These are phyloP conservation scores for Cercospora nicotianae DNA, from an alignment of 2,329 filamentous ascomycete genomes.

Conservation along the genomic window DNA sequence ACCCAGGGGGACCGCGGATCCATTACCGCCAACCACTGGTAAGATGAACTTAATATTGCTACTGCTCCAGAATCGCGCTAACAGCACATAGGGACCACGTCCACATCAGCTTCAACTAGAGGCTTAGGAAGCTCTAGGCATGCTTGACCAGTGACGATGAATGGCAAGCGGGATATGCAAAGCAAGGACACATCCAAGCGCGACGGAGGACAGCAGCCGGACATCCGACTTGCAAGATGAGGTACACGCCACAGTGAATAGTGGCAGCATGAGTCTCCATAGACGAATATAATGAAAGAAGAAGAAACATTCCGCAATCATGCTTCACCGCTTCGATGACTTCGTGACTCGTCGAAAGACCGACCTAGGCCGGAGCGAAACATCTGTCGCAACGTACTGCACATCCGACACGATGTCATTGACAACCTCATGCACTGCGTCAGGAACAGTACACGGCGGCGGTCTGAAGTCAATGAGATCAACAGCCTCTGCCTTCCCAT, in stretches of 20 bases:
- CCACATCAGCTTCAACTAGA: conserved; percentile 11
- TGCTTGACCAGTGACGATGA: neutral
- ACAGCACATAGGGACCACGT: conserved; percentile 7
- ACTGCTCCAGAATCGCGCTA: neutral
- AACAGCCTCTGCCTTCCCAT: neutral
- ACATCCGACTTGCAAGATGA: neutral
- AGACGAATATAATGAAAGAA: neutral
- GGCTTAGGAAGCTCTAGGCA: neutral
- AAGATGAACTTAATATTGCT: neutral
- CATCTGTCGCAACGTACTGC: neutral
- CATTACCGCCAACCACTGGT: conserved; percentile 12
- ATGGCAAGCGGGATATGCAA: neutral
- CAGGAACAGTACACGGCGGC: neutral
- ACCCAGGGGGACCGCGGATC: conserved; percentile 1
- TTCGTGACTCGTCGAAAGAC: neutral
- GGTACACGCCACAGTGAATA: neutral
- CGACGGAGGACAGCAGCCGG: neutral
- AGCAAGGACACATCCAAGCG: neutral
- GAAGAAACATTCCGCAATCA: neutral
- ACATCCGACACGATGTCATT: conserved; percentile 7
- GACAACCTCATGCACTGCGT: neutral
- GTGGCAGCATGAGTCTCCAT: neutral
- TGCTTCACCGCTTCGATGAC: neutral
- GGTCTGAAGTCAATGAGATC: neutral
- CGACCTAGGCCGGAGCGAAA: neutral